Base-by-base conservation (phyloP, 2,329 filamentous ascomycete genomes). In the Sarocladium kiliense region DNA sequence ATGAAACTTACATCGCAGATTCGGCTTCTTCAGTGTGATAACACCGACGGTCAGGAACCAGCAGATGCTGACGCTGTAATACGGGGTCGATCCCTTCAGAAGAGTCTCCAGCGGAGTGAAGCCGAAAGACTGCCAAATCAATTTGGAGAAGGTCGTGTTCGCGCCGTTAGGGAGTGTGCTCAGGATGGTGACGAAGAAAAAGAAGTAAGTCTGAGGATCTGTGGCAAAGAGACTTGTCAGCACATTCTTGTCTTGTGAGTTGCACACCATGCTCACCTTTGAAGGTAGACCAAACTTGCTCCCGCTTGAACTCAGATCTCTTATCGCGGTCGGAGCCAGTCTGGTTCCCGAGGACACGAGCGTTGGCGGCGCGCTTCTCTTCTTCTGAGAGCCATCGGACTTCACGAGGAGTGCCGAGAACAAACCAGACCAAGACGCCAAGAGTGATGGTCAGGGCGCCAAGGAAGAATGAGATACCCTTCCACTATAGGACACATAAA, bases 111-210 rank as follows among this genome's bases (percentile, higher is more conserved):
- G 56, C 0, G 63, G 44, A 0, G 65, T 63, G 55, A 70, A 70
- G 2, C 68, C 68, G 54, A 70, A 69, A 0, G 65, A 67, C 47
- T 61, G 56, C 56, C 61, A 69, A 34, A 69, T 64, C 3, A 69
- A 55, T 18, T 69, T 67, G 0, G 60, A 60, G 51, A 69, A 69
- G 2, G 65, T 64, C 4, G 67, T 67, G 44, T 61, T 67, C n/a
- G 63, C 68, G 14, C 68, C 66, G 34, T 69, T 67, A 2, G 68
- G 68, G 2, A 70, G 54, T 1, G 65, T 60, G 54, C 68, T 69
- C 23, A 70, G 58, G 45, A 69, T 66, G 4, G 65, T 66, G 5
- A 66, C 61, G 55, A 69, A 66, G 58, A 71, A 70, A 57, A 69
- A 67, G 57, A 70, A 69, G 47, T 69, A 67, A 0, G 63, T 67